phyloP scores from a whole-genome alignment of 306 rosid species.

The Mucuna pruriens region DNA sequence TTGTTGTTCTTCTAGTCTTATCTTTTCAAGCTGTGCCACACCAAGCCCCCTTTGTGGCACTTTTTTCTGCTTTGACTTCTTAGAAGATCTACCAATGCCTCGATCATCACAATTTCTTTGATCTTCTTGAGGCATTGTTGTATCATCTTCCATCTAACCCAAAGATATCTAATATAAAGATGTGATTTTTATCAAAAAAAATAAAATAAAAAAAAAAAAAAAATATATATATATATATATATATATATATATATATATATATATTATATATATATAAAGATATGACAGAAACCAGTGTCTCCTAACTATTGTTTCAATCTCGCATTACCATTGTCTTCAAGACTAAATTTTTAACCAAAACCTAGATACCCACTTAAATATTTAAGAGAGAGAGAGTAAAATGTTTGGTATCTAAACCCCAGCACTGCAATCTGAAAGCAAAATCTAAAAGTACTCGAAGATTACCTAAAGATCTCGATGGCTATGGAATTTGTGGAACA shows the following conservation, averaged over 20 bases:
- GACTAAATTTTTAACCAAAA: constrained; percentile 37
- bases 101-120: constrained; percentile 47
- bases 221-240: too few relatives aligned
- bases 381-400: constrained; percentile 30
- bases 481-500: constrained; percentile 41
- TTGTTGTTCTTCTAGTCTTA: constrained; percentile 72
- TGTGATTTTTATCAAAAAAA: too few relatives aligned
- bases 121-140: constrained; percentile 62
- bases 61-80: constrained; percentile 64
- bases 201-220: too few relatives aligned
- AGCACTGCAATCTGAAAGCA: constrained; percentile 21
- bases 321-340: background rate
- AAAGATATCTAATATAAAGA: background rate
- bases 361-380: constrained; percentile 13
- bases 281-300: background rate
- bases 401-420: constrained; percentile 28
- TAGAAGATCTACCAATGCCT: constrained; percentile 48
- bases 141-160: constrained; percentile 49
- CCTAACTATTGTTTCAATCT: background rate
- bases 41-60: constrained; percentile 95
- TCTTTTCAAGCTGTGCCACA: constrained; percentile 87
- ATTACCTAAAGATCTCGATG: constrained; percentile 49
- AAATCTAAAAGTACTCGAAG: constrained; percentile 9
- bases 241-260: too few relatives aligned
- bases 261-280: too few relatives aligned